Evolutionary conservation across 2,329 filamentous ascomycete genomes (phyloP).

Genomic region (Hirsutella minnesotensis): DNA sequence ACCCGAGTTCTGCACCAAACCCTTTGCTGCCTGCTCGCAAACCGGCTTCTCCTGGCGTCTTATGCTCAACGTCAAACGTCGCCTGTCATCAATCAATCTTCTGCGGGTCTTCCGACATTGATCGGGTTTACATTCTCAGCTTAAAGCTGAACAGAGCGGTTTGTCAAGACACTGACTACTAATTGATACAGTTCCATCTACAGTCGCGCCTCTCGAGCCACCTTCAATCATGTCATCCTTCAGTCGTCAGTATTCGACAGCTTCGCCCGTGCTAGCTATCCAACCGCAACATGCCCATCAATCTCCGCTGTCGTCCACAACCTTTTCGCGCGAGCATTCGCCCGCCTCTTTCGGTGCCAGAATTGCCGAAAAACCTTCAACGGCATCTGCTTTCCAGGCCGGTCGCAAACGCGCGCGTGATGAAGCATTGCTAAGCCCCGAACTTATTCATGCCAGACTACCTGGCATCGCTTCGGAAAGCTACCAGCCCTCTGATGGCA

Average conservation of each 20-base stretch:
- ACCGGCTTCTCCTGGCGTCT: too few relatives aligned
- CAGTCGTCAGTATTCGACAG: constrained; percentile 25
- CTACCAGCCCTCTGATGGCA: constrained; percentile 59
- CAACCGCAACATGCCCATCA: constrained; percentile 22
- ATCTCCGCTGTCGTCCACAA: constrained; percentile 17
- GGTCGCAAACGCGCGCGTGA: constrained; percentile 69
- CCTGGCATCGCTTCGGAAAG: constrained; percentile 41
- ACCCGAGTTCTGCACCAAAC: too few relatives aligned
- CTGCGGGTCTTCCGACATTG: too few relatives aligned
- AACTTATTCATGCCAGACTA: constrained; percentile 38
- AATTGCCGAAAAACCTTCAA: too few relatives aligned
- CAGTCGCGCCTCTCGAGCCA: constrained; percentile 3
- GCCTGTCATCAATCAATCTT: too few relatives aligned
- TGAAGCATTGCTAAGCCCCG: constrained; percentile 57
- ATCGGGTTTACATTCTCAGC: neutral
- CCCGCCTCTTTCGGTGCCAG: constrained; percentile 15
- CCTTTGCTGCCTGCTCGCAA: too few relatives aligned
- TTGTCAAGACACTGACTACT: constrained; percentile 14
- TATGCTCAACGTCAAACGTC: too few relatives aligned
- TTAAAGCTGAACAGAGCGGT: neutral
- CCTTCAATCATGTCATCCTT: constrained; percentile 30
- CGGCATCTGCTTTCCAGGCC: constrained; percentile 7
- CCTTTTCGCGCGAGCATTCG: constrained; percentile 13
- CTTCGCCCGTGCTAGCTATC: constrained; percentile 33
- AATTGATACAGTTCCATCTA: constrained; percentile 11